Evolutionary conservation across 495 filamentous ascomycete species (phyloP), one percentile per base, ranked within the genome.

Genomic region (Penicillium dipodomyicola): DNA sequence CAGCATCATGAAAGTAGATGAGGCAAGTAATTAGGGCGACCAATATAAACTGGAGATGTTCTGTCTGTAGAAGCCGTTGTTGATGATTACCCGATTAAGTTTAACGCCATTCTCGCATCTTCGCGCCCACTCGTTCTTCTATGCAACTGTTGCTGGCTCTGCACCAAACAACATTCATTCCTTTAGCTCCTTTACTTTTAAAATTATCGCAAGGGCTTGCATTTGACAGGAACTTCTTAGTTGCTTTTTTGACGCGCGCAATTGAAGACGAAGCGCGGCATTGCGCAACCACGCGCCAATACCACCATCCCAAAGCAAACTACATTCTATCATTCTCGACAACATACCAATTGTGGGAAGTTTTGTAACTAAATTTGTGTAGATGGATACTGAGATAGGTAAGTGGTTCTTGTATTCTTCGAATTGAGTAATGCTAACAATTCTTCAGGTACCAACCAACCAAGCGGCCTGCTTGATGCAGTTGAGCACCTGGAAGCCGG

Each of bases 401-500:
- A 32, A 56, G 22, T 29, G 9, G 22, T 50, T 39, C n/a, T n/a
- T 17, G 4, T 17, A 17, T 8, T 8, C 11, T 33, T 35, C 5
- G 23, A 25, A 25, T 47, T 12, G 32, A 39, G 25, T 9, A 15
- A 43, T 27, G 19, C 46, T 56, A 37, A 56, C 54, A 39, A 22
- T 46, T 25, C 17, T 40, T 45, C 52, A 62, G 45, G 52, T n/a
- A 58, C 62, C 60, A 40, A 19, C 44, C 44, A 55, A 52, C 56
- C 67, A 37, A 65, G 32, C 43, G 52, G 57, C 59, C 65, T 79
- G 64, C 53, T 65, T 32, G 71, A 79, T 62, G 70, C 74, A 1
- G 30, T 77, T 20, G 64, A 74, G 53, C 72, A 75, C 65, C 55
- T 79, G 49, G 76, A 79, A 69, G 70, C 73, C 46, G 72, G 76